Evolutionary conservation across 441 rosid species (phyloP).

Genomic region (Jatropha podagrica): DNA sequence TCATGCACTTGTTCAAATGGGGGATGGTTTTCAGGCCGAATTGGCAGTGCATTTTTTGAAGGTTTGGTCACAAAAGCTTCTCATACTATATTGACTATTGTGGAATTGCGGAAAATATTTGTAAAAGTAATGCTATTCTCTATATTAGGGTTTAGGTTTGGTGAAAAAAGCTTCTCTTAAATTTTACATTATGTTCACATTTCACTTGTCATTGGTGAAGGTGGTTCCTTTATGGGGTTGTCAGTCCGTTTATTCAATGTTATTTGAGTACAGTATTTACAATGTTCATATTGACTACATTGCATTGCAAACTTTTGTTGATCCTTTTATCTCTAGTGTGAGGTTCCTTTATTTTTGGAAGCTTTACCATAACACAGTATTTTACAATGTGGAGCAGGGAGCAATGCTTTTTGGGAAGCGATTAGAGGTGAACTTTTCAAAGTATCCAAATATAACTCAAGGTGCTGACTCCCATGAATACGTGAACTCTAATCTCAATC

Average conservation of each 20-base stretch:
- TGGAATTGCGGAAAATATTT: not conserved
- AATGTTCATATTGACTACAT: not conserved
- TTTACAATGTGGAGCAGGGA: slow-evolving; percentile 52
- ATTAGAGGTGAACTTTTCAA: slow-evolving; percentile 92
- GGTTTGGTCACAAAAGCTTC: slow-evolving; percentile 42
- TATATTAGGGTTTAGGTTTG: not conserved
- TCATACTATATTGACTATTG: not conserved
- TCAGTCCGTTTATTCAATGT: not conserved
- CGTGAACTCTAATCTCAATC: slow-evolving; percentile 82
- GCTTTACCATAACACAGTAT: not conserved
- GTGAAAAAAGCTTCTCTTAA: not conserved
- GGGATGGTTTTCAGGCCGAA: slow-evolving; percentile 98
- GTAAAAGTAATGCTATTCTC: no score
- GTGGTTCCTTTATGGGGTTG: no score
- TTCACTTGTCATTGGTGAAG: not conserved
- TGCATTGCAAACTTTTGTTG: no score
- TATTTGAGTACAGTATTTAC: not conserved
- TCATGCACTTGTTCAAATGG: slow-evolving; percentile 99
- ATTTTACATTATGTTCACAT: not conserved
- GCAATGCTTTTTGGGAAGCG: slow-evolving; percentile 86
- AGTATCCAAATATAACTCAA: slow-evolving; percentile 85
- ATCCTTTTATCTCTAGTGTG: not conserved
- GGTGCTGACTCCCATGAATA: slow-evolving; percentile 90
- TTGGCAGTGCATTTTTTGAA: slow-evolving; percentile 92
- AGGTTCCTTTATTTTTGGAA: not conserved